Conservation (phyloP, 139 green algal genomes). For the Deuterostichococcus epilithicus region DNA sequence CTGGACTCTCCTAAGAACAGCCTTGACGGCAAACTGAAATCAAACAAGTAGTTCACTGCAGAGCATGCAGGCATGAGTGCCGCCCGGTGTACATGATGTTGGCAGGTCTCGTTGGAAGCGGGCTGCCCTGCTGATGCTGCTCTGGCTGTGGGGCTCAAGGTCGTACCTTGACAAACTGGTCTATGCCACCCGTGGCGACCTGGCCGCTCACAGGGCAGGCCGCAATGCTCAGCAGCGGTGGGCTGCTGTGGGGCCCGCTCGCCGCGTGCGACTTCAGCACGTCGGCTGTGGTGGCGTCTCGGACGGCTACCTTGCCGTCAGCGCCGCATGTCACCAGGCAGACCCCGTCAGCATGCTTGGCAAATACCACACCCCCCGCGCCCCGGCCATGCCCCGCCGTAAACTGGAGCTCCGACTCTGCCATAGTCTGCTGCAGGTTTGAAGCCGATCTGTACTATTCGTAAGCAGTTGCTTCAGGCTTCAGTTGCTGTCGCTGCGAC, state of each 20-base stretch:
- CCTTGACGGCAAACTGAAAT: neutral
- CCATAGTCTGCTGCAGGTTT: too few relatives aligned
- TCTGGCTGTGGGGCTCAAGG: neutral
- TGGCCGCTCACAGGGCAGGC: conserved; percentile 22
- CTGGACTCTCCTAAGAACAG: neutral
- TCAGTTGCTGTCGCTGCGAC: too few relatives aligned
- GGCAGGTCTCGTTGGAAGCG: too few relatives aligned
- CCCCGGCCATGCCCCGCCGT: neutral
- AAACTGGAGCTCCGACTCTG: neutral
- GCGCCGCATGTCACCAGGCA: neutral
- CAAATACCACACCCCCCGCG: neutral
- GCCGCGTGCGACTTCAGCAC: neutral
- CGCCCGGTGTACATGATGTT: neutral
- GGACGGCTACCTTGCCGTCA: neutral
- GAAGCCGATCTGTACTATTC: too few relatives aligned
- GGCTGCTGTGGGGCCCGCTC: neutral
- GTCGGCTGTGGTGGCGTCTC: neutral
- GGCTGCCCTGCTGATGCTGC: too few relatives aligned
- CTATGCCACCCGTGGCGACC: conserved; percentile 40
- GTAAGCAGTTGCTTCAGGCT: too few relatives aligned
- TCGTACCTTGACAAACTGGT: conserved; percentile 45
- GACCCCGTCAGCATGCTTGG: neutral
- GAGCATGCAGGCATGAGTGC: neutral
- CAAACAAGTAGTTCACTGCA: neutral
- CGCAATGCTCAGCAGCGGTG: conserved; percentile 18